Conservation (phyloP, 164 flowering plant genomes). For the grape (Vitis vinifera) region DNA sequence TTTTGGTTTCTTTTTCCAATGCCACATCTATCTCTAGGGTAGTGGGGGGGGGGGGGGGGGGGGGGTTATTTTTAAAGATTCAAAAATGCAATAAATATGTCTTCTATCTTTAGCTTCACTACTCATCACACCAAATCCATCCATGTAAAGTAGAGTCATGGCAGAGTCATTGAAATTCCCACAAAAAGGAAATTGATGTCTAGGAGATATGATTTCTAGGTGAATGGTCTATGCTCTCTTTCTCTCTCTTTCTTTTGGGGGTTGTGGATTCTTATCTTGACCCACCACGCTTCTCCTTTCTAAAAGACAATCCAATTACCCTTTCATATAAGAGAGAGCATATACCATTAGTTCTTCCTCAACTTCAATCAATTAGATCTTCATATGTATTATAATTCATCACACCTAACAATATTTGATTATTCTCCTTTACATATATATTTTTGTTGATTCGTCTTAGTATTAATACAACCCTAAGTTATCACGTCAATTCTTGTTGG, state of each 20-base stretch:
- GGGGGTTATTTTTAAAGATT: conserved; percentile 14
- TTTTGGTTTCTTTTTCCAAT: conserved; percentile 11
- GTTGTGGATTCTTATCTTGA: conserved; percentile 26
- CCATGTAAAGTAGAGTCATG: conserved; percentile 22
- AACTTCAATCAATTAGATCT: too few species aligned
- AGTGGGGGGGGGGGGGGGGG: conserved; percentile 21
- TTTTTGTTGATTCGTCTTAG: too few species aligned
- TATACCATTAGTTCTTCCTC: not conserved
- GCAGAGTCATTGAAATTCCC: conserved; percentile 43
- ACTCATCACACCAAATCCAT: conserved; percentile 18
- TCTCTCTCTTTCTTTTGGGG: conserved; percentile 11
- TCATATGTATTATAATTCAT: too few species aligned
- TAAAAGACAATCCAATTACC: conserved; percentile 13
- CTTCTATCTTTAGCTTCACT: conserved; percentile 24
- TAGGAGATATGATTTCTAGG: conserved; percentile 31
- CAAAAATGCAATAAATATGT: conserved; percentile 25
- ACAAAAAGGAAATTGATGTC: conserved; percentile 14
- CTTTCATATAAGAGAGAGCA: not conserved
- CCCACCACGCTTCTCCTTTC: conserved; percentile 22
- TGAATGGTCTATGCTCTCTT: conserved; percentile 23
- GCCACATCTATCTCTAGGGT: conserved; percentile 9
- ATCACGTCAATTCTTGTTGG: conserved; percentile 9
- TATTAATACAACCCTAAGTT: too few species aligned
- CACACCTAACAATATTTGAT: too few species aligned
- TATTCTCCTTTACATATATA: too few species aligned